Conservation (phyloP, 2,329 filamentous ascomycete species). For the Zalaria obscura region DNA sequence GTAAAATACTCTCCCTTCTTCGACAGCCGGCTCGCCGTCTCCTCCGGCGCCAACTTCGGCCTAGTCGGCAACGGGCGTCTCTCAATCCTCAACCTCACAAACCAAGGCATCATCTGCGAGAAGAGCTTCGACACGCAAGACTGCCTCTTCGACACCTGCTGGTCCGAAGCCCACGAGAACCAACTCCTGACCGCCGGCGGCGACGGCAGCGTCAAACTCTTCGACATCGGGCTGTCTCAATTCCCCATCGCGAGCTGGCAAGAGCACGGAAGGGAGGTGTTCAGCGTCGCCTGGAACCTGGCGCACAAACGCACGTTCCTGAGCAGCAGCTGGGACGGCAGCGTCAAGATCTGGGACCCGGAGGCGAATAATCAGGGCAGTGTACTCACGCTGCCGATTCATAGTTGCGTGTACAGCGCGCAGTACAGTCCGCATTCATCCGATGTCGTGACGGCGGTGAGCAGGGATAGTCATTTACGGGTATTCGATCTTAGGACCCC, state of each 20-base stretch:
- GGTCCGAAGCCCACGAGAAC: slow-evolving; percentile 94
- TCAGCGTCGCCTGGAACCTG: slow-evolving; percentile 85
- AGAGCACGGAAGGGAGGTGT: slow-evolving; percentile 87
- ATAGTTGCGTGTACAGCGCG: slow-evolving; percentile 89
- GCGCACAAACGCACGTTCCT: slow-evolving; percentile 82
- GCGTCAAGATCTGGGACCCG: slow-evolving; percentile 90
- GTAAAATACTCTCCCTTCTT: slow-evolving; percentile 99
- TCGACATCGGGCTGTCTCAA: slow-evolving; percentile 65
- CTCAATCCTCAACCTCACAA: slow-evolving; percentile 69
- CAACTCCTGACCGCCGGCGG: slow-evolving; percentile 81
- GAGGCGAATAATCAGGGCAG: slow-evolving; percentile 42
- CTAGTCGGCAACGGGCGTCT: slow-evolving; percentile 91
- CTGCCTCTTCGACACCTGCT: slow-evolving; percentile 84
- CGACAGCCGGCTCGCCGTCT: slow-evolving; percentile 84
- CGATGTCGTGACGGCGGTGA: slow-evolving; percentile 71
- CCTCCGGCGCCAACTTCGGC: slow-evolving; percentile 85
- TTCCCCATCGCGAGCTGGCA: slow-evolving; percentile 88
- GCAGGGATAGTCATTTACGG: slow-evolving; percentile 76
- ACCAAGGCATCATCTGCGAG: slow-evolving; percentile 69
- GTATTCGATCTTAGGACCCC: slow-evolving; percentile 88
- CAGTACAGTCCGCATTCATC: slow-evolving; percentile 81
- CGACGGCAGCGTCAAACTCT: slow-evolving; percentile 89
- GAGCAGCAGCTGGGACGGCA: slow-evolving; percentile 91
- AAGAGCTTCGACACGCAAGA: slow-evolving; percentile 96
- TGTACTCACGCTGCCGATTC: slow-evolving; percentile 74